These are phyloP conservation scores for Panicum miliaceum DNA, from an alignment of 176 grass and related monocot species.

Conservation along the genomic window DNA sequence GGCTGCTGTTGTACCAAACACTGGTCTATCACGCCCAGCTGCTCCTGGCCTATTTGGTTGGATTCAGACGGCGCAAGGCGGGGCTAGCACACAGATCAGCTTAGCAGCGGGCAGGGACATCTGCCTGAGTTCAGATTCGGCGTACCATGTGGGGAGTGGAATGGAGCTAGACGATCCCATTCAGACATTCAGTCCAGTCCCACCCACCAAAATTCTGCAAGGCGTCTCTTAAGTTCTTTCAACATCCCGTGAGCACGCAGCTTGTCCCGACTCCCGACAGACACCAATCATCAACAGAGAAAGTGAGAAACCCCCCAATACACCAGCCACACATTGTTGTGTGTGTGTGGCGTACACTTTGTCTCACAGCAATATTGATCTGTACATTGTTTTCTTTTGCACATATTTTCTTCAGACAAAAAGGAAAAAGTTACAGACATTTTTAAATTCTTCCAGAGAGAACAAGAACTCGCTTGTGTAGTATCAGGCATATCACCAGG, in stretches of 20 bases:
- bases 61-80: too few species aligned
- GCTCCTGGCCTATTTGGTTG: too few species aligned
- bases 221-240: constrained; percentile 6
- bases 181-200: background rate
- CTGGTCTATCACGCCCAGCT: too few species aligned
- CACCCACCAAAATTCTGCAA: constrained; percentile 2
- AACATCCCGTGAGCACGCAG: constrained; percentile 37
- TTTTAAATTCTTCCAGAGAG: background rate
- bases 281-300: constrained; percentile 4
- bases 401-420: background rate
- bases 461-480: background rate
- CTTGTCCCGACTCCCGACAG: constrained; percentile 42
- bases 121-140: too few species aligned
- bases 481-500: background rate
- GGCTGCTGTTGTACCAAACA: too few species aligned
- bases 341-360: background rate
- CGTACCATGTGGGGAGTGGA: too few species aligned
- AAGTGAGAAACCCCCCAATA: background rate
- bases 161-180: background rate
- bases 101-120: too few species aligned
- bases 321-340: background rate
- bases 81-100: too few species aligned
- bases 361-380: constrained; percentile 24
- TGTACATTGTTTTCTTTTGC: background rate
- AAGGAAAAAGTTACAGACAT: background rate